Base-by-base conservation (phyloP, 2,329 filamentous ascomycete genomes). In the Sclerotinia minor region DNA sequence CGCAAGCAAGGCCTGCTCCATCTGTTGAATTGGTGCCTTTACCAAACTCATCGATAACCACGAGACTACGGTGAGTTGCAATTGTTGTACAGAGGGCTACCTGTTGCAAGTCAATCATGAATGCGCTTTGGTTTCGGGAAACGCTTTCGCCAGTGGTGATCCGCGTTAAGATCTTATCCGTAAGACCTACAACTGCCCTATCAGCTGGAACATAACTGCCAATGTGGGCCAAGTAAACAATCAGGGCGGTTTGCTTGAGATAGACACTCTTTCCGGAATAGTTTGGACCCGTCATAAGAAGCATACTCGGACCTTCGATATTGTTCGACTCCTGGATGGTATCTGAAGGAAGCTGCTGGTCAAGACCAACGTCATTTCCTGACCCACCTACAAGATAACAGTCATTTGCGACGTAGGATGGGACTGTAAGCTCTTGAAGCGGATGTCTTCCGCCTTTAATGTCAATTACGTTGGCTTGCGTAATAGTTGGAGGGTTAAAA, bases 261-360 rank as follows among this genome's bases (percentile, higher is more conserved):
- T 97, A 98, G 0, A 98, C 87, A 73, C 93, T 98, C 78, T 99
- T 99, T 0, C 95, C 95, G 0, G 95, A 98, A 77, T 95, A 96
- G 73, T 99, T 99, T 5, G 95, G 94, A 0, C 95, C 95, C 0
- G 95, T 98, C 74, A 99, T 79, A 7, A 97, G 81, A 17, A 97
- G 77, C 79, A 92, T 89, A 71, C 85, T 92, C 17, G 91, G 87
- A 3, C 76, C 76, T 5, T 78, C 72, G 17, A 67, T 65, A 26
- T 70, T 70, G 29, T 61, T 54, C 0, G 69, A 68, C 13, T 53
- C 53, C 41, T 58, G 59, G 8, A 41, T 50, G 24, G 50, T 50
- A n/a, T 41, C 8, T 5, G 49, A 29, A 7, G 47, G 38, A 47
- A 44, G 21, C 32, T 68, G 54, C 47, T 57, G 70, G 49, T 71